Evolutionary conservation across 768 basidiomycete species (phyloP), one percentile per base, ranked within the genome.

Genomic region (Boletus tomentosulus): DNA sequence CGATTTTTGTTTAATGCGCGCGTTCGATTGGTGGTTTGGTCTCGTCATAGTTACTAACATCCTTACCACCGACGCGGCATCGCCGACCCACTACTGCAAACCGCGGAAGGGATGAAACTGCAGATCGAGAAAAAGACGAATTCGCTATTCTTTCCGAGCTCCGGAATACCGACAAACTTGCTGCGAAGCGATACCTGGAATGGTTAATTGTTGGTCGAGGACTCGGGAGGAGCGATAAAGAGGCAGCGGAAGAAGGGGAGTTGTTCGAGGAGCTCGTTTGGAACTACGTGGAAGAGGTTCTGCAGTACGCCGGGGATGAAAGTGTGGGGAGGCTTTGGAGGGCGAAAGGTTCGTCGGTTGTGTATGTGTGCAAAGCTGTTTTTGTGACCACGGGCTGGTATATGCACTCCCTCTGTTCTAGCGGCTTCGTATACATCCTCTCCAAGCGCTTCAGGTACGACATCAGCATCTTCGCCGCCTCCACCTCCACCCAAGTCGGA

Each of bases 181-280:
- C 86, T 19, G 91, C 82, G 2, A 74, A 78, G 34, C 80, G 81
- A 57, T 95, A 85, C 65, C 74, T 97, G 4, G 93, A 96, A 63
- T 83, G 92, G 67, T 72, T 95, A 1, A 84, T 95, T 3, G 70
- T 96, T 24, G 79, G 81, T 50, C 82, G 83, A 57, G 80, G 83
- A 10, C 54, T 62, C 7, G 64, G 62, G 48, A 65, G 55, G 28
- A 50, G 60, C 28, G 62, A 65, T 10, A 67, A 58, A 28, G 65
- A 67, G 22, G 57, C 56, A 16, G n/a, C 30, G 6, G 56, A 55
- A 16, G 64, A 62, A 24, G 53, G 27, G 9, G 56, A 78, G 11
- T 67, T 93, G 4, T 90, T 95, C 57, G 79, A 77, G 27, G 79
- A 83, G 53, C 73, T 94, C n/a, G 84, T 84, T 6, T 56, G 69